Evolutionary conservation across 306 rosid genomes (phyloP).

Genomic region (Medicago lupulina): DNA sequence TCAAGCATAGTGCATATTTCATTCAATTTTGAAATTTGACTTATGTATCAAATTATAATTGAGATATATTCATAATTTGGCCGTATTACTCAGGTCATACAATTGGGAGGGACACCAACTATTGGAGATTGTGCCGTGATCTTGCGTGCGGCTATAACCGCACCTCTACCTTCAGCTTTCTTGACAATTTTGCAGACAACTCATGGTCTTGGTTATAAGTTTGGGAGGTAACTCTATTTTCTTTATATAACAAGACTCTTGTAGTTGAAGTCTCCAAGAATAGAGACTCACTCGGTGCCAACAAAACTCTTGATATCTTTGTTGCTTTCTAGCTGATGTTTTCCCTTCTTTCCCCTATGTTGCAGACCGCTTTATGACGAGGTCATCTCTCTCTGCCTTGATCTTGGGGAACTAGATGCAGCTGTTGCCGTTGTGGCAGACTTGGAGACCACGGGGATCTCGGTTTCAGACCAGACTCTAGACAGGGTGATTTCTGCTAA

Average conservation of each 20-base stretch:
- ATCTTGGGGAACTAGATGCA: conserved; percentile 91
- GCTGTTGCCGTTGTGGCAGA: conserved; percentile 96
- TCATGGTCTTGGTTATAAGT: conserved; percentile 82
- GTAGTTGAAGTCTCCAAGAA: conserved; percentile 3
- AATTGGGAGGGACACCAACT: conserved; percentile 91
- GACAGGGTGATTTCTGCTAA: conserved; percentile 82
- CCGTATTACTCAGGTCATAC: conserved; percentile 66
- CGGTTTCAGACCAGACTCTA: conserved; percentile 78
- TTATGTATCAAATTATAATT: not conserved
- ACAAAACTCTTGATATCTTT: conserved; percentile 23
- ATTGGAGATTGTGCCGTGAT: conserved; percentile 92
- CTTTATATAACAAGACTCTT: conserved; percentile 26
- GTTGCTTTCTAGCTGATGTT: conserved; percentile 29
- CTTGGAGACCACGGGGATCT: conserved; percentile 81
- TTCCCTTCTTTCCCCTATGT: conserved; percentile 27
- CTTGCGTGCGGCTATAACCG: conserved; percentile 85
- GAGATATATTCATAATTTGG: conserved; percentile 27
- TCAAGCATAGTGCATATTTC: conserved; percentile 7
- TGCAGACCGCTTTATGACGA: conserved; percentile 88
- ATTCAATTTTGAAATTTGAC: conserved; percentile 19
- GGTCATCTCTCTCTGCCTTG: conserved; percentile 74
- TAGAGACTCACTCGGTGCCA: conserved; percentile 7
- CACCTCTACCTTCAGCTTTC: conserved; percentile 88
- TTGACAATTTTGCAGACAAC: conserved; percentile 85
- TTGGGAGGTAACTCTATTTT: conserved; percentile 76